These are phyloP conservation scores for Celoporthe dispersa DNA, from an alignment of 2,329 filamentous ascomycete genomes.

Conservation along the genomic window DNA sequence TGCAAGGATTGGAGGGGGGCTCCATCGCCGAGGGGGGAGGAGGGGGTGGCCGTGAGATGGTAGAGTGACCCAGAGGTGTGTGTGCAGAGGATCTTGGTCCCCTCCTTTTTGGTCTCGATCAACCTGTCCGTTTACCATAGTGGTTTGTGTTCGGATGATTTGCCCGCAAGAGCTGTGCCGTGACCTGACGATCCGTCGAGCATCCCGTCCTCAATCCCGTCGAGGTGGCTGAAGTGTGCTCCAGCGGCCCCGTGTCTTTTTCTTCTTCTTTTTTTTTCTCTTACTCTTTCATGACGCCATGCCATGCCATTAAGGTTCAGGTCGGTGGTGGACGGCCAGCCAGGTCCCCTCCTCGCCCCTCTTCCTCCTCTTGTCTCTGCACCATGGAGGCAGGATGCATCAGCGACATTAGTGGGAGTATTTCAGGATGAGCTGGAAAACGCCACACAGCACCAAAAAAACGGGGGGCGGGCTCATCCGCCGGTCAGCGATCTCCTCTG, in stretches of 20 bases:
- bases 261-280: not conserved
- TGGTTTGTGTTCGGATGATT: not conserved
- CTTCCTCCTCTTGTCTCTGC: not conserved
- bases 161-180: not conserved
- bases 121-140: not conserved
- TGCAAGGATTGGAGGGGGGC: constrained; percentile 11
- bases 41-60: not conserved
- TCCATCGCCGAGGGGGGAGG: constrained; percentile 1
- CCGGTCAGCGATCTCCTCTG: not conserved
- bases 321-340: not conserved
- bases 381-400: not conserved
- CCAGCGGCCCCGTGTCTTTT: not conserved
- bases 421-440: constrained; percentile 1
- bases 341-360: not conserved
- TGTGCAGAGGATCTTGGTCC: constrained; percentile 6
- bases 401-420: constrained; percentile 6
- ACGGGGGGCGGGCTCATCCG: constrained; percentile 7
- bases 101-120: not conserved
- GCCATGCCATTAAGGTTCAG: not conserved
- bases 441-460: not conserved
- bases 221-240: not conserved
- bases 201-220: not conserved
- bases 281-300: not conserved
- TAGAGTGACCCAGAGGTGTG: constrained; percentile 23
- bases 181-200: not conserved